Evolutionary conservation across 306 rosid species (phyloP).

Genomic region (Cucumis hystrix): DNA sequence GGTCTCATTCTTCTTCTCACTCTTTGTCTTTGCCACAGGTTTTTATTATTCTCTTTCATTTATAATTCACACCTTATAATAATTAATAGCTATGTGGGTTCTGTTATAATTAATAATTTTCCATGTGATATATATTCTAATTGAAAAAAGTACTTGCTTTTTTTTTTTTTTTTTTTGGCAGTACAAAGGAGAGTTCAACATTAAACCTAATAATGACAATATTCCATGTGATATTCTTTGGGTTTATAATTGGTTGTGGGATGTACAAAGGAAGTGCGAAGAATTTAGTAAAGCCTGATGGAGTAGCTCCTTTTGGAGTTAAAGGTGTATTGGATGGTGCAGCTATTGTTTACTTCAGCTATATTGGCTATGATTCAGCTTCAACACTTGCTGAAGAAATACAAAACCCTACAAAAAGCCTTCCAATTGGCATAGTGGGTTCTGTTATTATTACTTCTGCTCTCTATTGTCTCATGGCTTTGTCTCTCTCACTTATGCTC

Average conservation of each 20-base stretch:
- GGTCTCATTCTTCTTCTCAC: conserved; percentile 80
- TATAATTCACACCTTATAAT: no score
- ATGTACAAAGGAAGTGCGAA: conserved; percentile 49
- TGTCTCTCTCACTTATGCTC: conserved; percentile 64
- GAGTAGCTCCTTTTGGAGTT: conserved; percentile 61
- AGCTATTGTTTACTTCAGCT: conserved; percentile 78
- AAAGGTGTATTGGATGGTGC: conserved; percentile 82
- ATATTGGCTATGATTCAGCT: conserved; percentile 90
- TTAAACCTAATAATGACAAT: conserved; percentile 78
- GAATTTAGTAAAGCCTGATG: conserved; percentile 58
- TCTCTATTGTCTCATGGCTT: conserved; percentile 83
- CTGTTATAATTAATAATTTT: no score
- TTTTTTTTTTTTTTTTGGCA: conserved; percentile 7
- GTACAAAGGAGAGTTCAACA: conserved; percentile 87
- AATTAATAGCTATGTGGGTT: no score
- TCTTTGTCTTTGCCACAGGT: conserved; percentile 83
- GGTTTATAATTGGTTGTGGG: conserved; percentile 66
- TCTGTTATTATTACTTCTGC: conserved; percentile 72
- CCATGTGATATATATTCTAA: no score
- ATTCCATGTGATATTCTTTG: conserved; percentile 84
- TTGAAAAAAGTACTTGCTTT: no score
- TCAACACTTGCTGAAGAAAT: conserved; percentile 96
- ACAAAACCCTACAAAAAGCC: conserved; percentile 50
- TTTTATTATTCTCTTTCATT: not conserved
- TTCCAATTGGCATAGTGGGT: conserved; percentile 82